phyloP scores from a whole-genome alignment of 2,329 filamentous ascomycete genomes.

The Metarhizium anisopliae region DNA sequence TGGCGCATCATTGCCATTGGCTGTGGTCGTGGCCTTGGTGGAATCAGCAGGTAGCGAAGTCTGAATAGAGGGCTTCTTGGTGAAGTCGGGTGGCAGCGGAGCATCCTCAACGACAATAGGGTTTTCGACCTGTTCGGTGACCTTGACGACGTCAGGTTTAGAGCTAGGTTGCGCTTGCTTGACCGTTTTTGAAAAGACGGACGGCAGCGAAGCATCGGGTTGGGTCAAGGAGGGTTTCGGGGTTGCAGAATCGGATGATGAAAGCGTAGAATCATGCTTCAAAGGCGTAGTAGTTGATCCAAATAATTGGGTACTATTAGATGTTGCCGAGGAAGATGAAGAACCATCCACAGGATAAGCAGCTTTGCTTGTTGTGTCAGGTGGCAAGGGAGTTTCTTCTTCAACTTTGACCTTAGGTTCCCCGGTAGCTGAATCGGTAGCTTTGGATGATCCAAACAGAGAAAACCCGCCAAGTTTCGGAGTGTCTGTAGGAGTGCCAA shows the following conservation, averaged over 20 bases:
- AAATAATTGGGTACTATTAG: constrained; percentile 24
- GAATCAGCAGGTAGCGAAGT: constrained; percentile 36
- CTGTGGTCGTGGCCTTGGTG: constrained; percentile 14
- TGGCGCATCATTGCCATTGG: constrained; percentile 28
- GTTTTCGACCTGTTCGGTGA: constrained; percentile 14
- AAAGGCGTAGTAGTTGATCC: constrained; percentile 17
- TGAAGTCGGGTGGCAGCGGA: constrained; percentile 24
- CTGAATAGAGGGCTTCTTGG: constrained; percentile 14
- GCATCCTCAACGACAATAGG: constrained; percentile 18
- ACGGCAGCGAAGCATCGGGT: constrained; percentile 7
- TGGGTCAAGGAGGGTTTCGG: constrained; percentile 11
- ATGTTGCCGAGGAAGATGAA: constrained; percentile 41
- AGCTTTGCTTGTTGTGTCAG: constrained; percentile 46
- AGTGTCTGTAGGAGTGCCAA: constrained; percentile 19
- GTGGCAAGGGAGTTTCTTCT: constrained; percentile 39
- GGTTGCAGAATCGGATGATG: constrained; percentile 27
- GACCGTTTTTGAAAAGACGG: constrained; percentile 2
- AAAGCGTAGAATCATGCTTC: constrained; percentile 29
- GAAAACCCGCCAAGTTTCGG: constrained; percentile 14
- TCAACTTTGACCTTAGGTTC: constrained; percentile 27
- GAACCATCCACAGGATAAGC: constrained; percentile 40
- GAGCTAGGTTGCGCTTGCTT: constrained; percentile 16
- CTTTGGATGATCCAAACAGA: constrained; percentile 15
- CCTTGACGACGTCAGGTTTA: constrained; percentile 24
- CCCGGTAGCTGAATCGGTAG: constrained; percentile 4